These are phyloP conservation scores for Hanseniaspora sp. DNA, from an alignment of 1,139 yeast genomes.

Conservation along the genomic window DNA sequence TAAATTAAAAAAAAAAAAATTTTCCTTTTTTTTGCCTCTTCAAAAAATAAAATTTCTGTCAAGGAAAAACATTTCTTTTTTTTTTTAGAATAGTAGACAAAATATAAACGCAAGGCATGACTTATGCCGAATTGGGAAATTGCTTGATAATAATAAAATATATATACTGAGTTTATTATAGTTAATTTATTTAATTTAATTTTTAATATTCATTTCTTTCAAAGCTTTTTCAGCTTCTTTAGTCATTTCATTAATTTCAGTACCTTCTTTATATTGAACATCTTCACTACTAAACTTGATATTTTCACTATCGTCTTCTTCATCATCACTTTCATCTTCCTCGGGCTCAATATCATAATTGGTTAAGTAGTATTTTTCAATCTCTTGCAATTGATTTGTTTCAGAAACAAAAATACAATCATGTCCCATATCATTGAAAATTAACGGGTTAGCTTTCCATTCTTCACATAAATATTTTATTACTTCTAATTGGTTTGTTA, in stretches of 20 bases:
- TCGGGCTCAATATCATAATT: constrained; percentile 62
- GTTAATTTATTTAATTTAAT: too few relatives aligned
- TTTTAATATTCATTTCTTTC: constrained; percentile 16
- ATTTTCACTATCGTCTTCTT: constrained; percentile 19
- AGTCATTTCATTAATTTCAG: constrained; percentile 34
- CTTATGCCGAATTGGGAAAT: neutral
- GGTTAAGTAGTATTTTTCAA: constrained; percentile 61
- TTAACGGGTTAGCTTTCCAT: constrained; percentile 69
- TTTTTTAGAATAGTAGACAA: neutral
- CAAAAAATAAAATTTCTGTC: neutral
- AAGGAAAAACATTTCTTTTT: neutral
- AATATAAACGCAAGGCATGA: neutral
- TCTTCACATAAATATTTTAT: constrained; percentile 62
- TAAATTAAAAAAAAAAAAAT: neutral
- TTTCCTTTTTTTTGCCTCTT: neutral
- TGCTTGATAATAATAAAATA: neutral
- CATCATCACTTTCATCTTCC: constrained; percentile 29
- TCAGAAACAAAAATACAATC: constrained; percentile 88
- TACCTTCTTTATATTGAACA: constrained; percentile 32
- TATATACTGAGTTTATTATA: too few relatives aligned
- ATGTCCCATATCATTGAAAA: constrained; percentile 62
- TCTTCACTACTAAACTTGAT: constrained; percentile 19
- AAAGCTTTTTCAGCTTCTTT: constrained; percentile 32
- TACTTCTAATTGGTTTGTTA: constrained; percentile 68
- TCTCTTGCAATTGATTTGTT: constrained; percentile 50